These are phyloP conservation scores for Huntiella decipiens DNA, from an alignment of 2,329 filamentous ascomycete species.

Conservation along the genomic window DNA sequence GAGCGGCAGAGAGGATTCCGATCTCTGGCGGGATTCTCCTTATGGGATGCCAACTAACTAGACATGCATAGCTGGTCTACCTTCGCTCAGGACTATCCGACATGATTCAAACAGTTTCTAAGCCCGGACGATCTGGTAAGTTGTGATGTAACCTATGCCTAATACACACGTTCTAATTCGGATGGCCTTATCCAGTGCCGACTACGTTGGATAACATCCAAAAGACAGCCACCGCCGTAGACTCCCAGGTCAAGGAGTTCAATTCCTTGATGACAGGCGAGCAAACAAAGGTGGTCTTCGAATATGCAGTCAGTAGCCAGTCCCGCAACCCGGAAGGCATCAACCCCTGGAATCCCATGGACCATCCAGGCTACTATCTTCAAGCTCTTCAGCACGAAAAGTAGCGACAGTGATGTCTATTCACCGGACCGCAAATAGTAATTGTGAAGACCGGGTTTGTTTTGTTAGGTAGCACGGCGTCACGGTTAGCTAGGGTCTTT, in stretches of 20 bases:
- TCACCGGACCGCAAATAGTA: background rate
- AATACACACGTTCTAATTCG: background rate
- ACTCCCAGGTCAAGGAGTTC: constrained; percentile 26
- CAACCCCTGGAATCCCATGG: constrained; percentile 37
- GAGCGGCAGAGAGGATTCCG: too few relatives aligned
- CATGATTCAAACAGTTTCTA: constrained; percentile 9
- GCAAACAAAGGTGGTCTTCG: constrained; percentile 29
- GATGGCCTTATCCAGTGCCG: constrained; percentile 18
- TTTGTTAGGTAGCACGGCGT: constrained; percentile 1
- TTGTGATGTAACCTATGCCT: background rate
- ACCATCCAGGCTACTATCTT: constrained; percentile 37
- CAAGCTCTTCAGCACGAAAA: background rate
- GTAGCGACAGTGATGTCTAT: background rate
- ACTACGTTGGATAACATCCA: constrained; percentile 25
- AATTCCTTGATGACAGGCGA: constrained; percentile 27
- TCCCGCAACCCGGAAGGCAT: constrained; percentile 36
- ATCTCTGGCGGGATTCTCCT: too few relatives aligned
- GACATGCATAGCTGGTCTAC: constrained; percentile 7
- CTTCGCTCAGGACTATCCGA: constrained; percentile 11
- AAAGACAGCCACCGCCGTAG: constrained; percentile 2
- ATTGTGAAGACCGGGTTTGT: background rate
- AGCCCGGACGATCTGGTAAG: constrained; percentile 6
- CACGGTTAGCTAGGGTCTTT: background rate
- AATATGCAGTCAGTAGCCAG: constrained; percentile 33
- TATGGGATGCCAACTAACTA: background rate